Evolutionary conservation across 1,139 yeast species (phyloP), one percentile per base, ranked within the genome.

Genomic region (Hansenula sp.): DNA sequence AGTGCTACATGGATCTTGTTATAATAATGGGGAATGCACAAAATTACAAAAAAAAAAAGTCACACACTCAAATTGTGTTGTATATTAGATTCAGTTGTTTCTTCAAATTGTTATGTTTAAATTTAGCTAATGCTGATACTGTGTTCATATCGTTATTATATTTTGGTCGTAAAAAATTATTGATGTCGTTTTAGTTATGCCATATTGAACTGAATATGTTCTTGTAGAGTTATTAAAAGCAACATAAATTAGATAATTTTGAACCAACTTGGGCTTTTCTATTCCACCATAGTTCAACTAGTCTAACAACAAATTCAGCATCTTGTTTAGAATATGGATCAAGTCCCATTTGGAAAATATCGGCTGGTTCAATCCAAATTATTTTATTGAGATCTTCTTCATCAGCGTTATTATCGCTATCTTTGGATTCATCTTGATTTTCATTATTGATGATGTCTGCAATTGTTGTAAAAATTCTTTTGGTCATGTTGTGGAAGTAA

Each of bases 1-100:
- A 68, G 84, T 34, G 81, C 84, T 34, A 73, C 79, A 32, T 91
- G 97, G 97, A 72, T 89, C 62, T 66, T 87, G 41, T 52, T 79
- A 42, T 79, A 62, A 50, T 6, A n/a, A n/a, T n/a, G n/a, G n/a
- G n/a, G n/a, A n/a, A n/a, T n/a, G n/a, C n/a, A n/a, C n/a, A n/a
- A n/a, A n/a, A n/a, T n/a, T n/a, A n/a, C n/a, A n/a, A n/a, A n/a
- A n/a, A n/a, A n/a, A n/a, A n/a, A n/a, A n/a, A n/a, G n/a, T n/a
- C n/a, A n/a, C n/a, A n/a, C n/a, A n/a, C n/a, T n/a, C n/a, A n/a
- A n/a, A n/a, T 8, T 10, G 18, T 5, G 9, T 35, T 21, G 5
- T 21, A 21, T 21, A 21, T 6, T n/a, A 21, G 9, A 21, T 21
- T 21, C 25, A 21, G 25, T 21, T 21, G 25, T 21, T 21, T 21